Base-by-base conservation (phyloP, 495 filamentous ascomycete species). In the Penicillium nucicola region DNA sequence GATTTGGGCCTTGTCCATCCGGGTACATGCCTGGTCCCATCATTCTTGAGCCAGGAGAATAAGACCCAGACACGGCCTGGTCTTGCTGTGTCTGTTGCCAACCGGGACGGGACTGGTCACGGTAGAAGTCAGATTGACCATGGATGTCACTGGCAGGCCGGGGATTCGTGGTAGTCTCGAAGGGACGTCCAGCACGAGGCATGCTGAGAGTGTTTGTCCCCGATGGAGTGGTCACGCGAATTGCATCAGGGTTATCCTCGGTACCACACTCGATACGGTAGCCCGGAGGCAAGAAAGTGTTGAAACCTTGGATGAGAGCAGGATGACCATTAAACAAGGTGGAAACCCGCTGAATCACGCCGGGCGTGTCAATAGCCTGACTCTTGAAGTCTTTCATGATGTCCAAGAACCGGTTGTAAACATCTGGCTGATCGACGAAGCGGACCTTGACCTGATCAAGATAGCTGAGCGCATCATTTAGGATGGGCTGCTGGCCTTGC, bases 311-410 rank as follows among this genome's bases (percentile, higher is more conserved):
- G 34, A 99, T 97, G 2, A 99, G 81, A 57, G 89, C 92, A 12
- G 95, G 95, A 65, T 99, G 91, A 4, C 95, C 95, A 28, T 90
- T 90, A 64, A 99, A 99, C 13, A 99, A 80, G n/a, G 87, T 88
- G 1, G 92, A 97, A 34, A 99, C 95, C 32, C 95, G 85, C 57
- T 93, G 92, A 57, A 99, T 99, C 7, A 99, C 95, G 11, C 95
- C 95, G 2, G 95, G 95, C 0, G 95, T 99, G 65, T 99, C 92
- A 62, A 99, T 99, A 7, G 91, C 89, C 72, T 96, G 92, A 60
- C 91, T 96, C 73, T 99, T 99, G 73, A 99, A 99, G 54, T 99
- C 95, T 68, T 99, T 99, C 95, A 99, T 99, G 42, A 99, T 99
- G 56, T 99, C 93, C 44, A 99, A 71, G 60, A 99, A 99, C 17